Evolutionary conservation across 2,329 filamentous ascomycete species (phyloP), one percentile per base, ranked within the genome.

Genomic region (Fusarium lateritium): DNA sequence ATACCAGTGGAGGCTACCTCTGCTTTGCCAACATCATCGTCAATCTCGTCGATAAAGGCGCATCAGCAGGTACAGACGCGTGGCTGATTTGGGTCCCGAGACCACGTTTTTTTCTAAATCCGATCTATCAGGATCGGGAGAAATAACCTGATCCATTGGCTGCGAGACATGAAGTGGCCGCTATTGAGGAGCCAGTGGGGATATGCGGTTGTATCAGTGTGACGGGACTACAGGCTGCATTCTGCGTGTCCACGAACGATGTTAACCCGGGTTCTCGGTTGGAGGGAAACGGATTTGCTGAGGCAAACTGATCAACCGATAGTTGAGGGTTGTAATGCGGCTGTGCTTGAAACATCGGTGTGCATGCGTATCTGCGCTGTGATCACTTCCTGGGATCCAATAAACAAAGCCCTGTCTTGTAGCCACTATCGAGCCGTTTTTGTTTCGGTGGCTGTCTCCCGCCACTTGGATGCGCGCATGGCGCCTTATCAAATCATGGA

Each of bases 291-390:
- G 31, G 21, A 28, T 50, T 26, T 24, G 61, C 61, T 54, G 61
- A 56, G 61, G 39, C 49, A 56, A 57, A 59, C 52, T 52, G 62
- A 28, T 50, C 47, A 45, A 54, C 34, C 53, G 43, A 46, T 44
- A 44, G 49, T 43, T 63, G 50, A 43, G 47, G 47, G 38, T 34
- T 69, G 39, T 53, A 50, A 55, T 55, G 52, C 36, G 38, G 21
- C 42, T 56, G 56, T 33, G 33, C 33, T 62, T 44, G 51, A 71
- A 71, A 69, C 56, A 63, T 71, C 68, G 68, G 67, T 71, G 68
- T 71, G 65, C 63, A 64, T 70, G 31, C 53, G 54, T 55, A 47
- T 57, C 52, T 71, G 45, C 49, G 36, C 62, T 46, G 43, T 56
- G 36, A 54, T 66, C 62, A 62, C 55, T 50, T 55, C 31, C 50